Evolutionary conservation across 306 rosid species (phyloP), one percentile per base, ranked within the genome.

Genomic region (Clitoria ternatea): DNA sequence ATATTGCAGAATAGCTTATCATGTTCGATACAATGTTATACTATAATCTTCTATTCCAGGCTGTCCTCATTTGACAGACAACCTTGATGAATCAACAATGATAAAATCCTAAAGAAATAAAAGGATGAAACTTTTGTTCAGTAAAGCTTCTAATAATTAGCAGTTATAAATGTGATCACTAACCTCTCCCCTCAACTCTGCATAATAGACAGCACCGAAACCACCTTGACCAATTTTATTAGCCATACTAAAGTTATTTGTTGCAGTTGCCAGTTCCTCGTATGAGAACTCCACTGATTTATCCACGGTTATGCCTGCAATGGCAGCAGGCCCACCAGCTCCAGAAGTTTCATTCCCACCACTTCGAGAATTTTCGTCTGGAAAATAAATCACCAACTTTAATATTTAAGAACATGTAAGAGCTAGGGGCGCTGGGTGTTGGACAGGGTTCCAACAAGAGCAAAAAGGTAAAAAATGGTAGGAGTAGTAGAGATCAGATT

Each of bases 181-280:
- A 74, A 94, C 99, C 99, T 94, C 97, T 76, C 99, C 99, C 85
- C 97, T 89, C 82, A 94, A 80, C 66, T 94, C 96, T 20, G 99
- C 99, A 82, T 85, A 94, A 77, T 89, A 94, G 69, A 94, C 99
- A 44, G 92, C 77, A 27, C 97, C 99, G 54, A 94, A 94, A 76
- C 99, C 99, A 44, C 99, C 99, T 84, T 89, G 85, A 40, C 99
- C 99, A 48, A 94, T 94, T 82, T 89, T 91, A 65, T 87, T 82
- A 67, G 92, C 92, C 79, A 89, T 8, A 61, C 85, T 89, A 44
- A 94, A 94, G 87, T 86, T 48, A 79, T 87, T 75, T 15, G 97
- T 89, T 13, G 99, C 92, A 30, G 59, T 40, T 20, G 97, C 88
- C 69, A 94, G 92, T 80, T 94, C 99, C 76, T 94, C 92, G 23